phyloP scores from a whole-genome alignment of 805 yeast species.

The Lachancea quebecensis region DNA sequence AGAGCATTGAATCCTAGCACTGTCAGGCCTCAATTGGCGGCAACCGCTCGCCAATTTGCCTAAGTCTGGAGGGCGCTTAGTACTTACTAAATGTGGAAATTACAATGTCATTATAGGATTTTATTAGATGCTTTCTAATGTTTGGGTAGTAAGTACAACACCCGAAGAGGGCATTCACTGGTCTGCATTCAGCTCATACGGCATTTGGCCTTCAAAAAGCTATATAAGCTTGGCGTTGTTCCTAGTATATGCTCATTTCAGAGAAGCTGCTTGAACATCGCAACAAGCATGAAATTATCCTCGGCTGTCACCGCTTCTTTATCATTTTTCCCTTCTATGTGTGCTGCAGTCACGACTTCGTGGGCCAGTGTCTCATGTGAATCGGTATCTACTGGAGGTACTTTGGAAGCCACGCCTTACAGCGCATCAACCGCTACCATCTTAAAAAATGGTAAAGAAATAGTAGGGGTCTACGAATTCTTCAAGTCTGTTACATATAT shows the following conservation, averaged over 20 bases:
- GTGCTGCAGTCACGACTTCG: background rate
- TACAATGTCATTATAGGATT: background rate
- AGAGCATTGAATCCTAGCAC: no score
- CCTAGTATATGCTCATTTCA: background rate
- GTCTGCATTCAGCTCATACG: background rate
- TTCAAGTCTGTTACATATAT: conserved; percentile 22
- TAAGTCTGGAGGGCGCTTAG: background rate
- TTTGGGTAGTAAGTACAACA: no score
- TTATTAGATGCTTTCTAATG: no score
- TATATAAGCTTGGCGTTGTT: background rate
- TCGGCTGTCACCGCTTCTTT: background rate
- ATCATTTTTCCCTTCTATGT: background rate
- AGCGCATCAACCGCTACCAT: conserved; percentile 16
- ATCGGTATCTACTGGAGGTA: conserved; percentile 16
- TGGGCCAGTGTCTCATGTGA: conserved; percentile 14
- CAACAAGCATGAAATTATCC: background rate
- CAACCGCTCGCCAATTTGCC: background rate
- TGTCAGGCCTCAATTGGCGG: no score
- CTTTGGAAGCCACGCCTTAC: conserved; percentile 23
- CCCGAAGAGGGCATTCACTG: background rate
- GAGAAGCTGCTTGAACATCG: no score
- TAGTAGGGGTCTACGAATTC: conserved; percentile 18
- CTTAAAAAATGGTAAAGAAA: conserved; percentile 13
- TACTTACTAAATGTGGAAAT: conserved; percentile 1
- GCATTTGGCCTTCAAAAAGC: background rate